Conservation (phyloP, 2,329 filamentous ascomycete genomes). For the Colletotrichum sublineola region DNA sequence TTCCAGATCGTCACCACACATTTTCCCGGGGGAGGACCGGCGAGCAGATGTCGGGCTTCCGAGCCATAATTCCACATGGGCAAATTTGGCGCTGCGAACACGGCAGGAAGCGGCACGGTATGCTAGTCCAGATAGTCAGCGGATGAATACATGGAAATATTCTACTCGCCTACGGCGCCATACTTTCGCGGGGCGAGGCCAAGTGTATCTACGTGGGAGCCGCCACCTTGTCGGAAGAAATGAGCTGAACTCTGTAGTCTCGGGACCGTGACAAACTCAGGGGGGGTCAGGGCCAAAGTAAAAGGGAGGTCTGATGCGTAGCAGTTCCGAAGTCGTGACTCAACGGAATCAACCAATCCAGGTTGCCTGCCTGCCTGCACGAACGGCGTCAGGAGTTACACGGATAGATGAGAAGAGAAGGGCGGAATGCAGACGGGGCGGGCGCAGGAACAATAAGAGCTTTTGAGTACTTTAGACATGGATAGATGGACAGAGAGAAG, state of each 20-base stretch:
- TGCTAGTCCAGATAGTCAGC: slow-evolving; percentile 21
- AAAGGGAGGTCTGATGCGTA: background rate
- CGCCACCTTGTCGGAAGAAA: background rate
- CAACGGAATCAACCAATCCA: background rate
- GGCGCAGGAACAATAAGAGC: too few relatives aligned
- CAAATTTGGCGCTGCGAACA: background rate
- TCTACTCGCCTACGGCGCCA: background rate
- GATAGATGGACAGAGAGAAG: background rate
- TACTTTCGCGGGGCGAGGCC: background rate
- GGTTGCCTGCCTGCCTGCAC: background rate
- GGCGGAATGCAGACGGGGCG: background rate
- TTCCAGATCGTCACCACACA: background rate
- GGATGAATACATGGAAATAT: slow-evolving; percentile 33
- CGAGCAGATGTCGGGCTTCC: slow-evolving; percentile 3
- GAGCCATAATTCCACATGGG: slow-evolving; percentile 1
- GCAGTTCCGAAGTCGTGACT: background rate
- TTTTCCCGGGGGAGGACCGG: background rate
- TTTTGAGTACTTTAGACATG: background rate
- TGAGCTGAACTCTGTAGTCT: background rate
- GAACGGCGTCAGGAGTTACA: background rate
- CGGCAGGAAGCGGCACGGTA: slow-evolving; percentile 16
- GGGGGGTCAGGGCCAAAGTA: background rate
- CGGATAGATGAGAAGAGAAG: background rate
- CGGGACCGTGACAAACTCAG: background rate
- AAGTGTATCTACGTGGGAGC: background rate